Conservation (phyloP, 768 basidiomycete genomes). For the Panus rudis region DNA sequence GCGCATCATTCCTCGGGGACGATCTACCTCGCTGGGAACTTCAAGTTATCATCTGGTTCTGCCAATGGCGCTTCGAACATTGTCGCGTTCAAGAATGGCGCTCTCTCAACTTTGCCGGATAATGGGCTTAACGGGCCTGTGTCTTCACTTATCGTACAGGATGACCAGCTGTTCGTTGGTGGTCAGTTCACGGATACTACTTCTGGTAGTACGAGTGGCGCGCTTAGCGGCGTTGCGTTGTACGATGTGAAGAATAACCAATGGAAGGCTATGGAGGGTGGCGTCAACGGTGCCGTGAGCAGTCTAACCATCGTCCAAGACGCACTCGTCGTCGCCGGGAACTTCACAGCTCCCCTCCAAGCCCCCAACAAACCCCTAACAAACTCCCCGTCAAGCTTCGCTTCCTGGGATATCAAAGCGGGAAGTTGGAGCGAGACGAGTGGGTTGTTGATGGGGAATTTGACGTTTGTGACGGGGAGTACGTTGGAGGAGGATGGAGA, state of each 20-base stretch:
- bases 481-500: conserved; percentile 47
- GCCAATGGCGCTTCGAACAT: conserved; percentile 64
- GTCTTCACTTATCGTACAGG: conserved; percentile 53
- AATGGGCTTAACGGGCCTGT: conserved; percentile 81
- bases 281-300: conserved; percentile 71
- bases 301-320: conserved; percentile 43
- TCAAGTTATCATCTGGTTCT: conserved; percentile 50
- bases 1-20: conserved; percentile 59
- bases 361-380: conserved; percentile 25
- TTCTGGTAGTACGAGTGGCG: conserved; percentile 42
- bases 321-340: conserved; percentile 64
- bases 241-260: conserved; percentile 60
- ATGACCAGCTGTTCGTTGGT: conserved; percentile 73
- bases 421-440: conserved; percentile 67
- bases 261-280: conserved; percentile 67
- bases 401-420: conserved; percentile 59
- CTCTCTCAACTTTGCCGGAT: conserved; percentile 43
- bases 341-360: conserved; percentile 51
- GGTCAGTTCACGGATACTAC: conserved; percentile 76
- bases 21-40: conserved; percentile 73
- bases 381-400: conserved; percentile 50
- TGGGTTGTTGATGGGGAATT: conserved; percentile 64
- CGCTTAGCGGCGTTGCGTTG: conserved; percentile 53
- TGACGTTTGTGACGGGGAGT: conserved; percentile 64
- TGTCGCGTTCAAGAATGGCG: conserved; percentile 57